phyloP scores from a whole-genome alignment of 2,329 filamentous ascomycete species.

The Cladosporium phlei region DNA sequence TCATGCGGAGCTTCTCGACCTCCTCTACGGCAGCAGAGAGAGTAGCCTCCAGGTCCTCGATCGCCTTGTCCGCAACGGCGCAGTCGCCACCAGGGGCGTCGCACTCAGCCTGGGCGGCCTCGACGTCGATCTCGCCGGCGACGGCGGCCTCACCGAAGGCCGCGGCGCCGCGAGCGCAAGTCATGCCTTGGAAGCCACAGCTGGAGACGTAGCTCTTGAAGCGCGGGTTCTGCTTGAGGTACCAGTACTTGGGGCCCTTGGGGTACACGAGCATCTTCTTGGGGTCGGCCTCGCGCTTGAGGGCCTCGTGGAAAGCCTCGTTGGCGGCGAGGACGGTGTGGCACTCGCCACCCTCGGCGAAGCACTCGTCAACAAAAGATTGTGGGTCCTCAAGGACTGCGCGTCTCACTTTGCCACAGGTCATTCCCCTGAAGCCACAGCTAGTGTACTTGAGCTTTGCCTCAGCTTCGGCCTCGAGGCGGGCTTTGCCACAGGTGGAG shows the following conservation, averaged over 20 bases:
- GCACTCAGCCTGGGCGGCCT: conserved; percentile 16
- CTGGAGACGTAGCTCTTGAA: conserved; percentile 6
- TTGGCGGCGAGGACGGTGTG: conserved; percentile 25
- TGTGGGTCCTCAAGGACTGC: conserved; percentile 21
- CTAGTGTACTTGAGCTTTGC: conserved; percentile 18
- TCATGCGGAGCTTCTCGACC: conserved; percentile 10
- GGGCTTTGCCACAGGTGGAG: conserved; percentile 42
- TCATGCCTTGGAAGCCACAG: conserved; percentile 7
- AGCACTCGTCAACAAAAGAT: conserved; percentile 18
- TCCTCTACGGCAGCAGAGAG: conserved; percentile 12
- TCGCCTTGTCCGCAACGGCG: conserved; percentile 16
- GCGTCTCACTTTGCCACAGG: conserved; percentile 44
- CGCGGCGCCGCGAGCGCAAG: conserved; percentile 11
- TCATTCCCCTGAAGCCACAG: conserved; percentile 37
- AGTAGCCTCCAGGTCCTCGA: conserved; percentile 18
- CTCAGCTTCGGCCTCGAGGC: conserved; percentile 33
- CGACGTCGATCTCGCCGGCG: conserved; percentile 1
- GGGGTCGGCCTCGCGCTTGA: conserved; percentile 20
- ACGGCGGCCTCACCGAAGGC: neutral
- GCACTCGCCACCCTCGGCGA: conserved; percentile 24
- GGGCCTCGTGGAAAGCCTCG: conserved; percentile 18
- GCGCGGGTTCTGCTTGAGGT: neutral
- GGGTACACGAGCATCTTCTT: conserved; percentile 12
- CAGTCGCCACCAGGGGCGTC: conserved; percentile 17
- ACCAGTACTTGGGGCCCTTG: neutral